Evolutionary conservation across 164 flowering plant genomes (phyloP).

Genomic region (Berberis thunbergii): DNA sequence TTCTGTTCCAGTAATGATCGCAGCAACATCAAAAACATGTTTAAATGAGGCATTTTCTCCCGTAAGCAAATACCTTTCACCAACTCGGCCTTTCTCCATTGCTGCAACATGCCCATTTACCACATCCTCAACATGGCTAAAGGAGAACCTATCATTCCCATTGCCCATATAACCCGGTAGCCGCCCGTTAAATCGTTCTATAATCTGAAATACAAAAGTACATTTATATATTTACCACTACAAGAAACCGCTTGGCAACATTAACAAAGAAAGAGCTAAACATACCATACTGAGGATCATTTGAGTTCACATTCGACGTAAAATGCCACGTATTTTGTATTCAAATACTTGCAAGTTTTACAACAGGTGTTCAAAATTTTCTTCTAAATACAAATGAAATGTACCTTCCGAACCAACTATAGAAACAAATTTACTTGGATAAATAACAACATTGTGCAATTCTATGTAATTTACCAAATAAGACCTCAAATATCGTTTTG

Average conservation of each 20-base stretch:
- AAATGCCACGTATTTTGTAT: too few relatives aligned
- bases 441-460: too few relatives aligned
- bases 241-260: neutral
- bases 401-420: too few relatives aligned
- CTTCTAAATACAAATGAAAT: too few relatives aligned
- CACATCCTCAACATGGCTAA: constrained; percentile 84
- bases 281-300: neutral
- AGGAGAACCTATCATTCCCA: constrained; percentile 61
- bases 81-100: constrained; percentile 53
- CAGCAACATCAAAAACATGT: constrained; percentile 66
- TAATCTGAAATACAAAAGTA: constrained; percentile 33
- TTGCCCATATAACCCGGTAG: constrained; percentile 81
- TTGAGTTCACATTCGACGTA: neutral
- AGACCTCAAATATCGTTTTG: too few relatives aligned
- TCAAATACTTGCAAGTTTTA: too few relatives aligned
- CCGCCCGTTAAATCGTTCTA: constrained; percentile 79
- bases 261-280: neutral
- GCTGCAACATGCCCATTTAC: constrained; percentile 81
- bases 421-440: too few relatives aligned
- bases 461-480: too few relatives aligned
- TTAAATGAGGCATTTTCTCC: constrained; percentile 89
- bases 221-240: neutral
- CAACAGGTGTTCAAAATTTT: too few relatives aligned
- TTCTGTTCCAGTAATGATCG: constrained; percentile 50
- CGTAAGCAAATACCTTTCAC: constrained; percentile 83